phyloP scores from a whole-genome alignment of 1,284 basidiomycete species.

The Trichosporon ovoides region DNA sequence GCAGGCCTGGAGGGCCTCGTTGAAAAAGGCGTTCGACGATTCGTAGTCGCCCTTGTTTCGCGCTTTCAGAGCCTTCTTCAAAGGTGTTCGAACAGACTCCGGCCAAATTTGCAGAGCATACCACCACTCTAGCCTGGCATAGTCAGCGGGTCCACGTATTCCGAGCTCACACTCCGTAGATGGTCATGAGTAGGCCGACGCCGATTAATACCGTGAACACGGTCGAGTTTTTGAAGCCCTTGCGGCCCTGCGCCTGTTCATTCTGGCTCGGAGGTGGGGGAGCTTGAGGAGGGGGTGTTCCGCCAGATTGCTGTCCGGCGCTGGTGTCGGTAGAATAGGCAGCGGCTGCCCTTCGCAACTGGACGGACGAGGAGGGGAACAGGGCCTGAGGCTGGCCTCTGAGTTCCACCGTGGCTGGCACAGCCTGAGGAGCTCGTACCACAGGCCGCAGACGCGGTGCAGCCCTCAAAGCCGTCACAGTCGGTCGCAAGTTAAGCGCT shows the following conservation, averaged over 20 bases:
- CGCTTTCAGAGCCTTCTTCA: conserved; percentile 44
- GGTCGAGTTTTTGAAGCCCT: conserved; percentile 24
- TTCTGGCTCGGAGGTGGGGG: background rate
- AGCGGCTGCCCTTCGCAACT: background rate
- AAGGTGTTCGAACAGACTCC: conserved; percentile 39
- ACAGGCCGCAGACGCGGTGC: background rate
- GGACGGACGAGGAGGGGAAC: background rate
- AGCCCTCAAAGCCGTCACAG: background rate
- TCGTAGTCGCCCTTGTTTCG: conserved; percentile 37
- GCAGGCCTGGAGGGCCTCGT: conserved; percentile 36
- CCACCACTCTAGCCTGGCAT: conserved; percentile 45
- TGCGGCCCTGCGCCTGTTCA: background rate
- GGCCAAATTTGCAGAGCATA: conserved; percentile 45
- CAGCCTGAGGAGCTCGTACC: background rate
- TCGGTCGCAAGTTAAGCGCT: background rate
- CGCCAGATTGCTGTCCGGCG: background rate
- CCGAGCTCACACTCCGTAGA: conserved; percentile 44
- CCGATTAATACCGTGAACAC: conserved; percentile 43
- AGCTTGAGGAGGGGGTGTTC: background rate
- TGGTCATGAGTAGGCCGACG: conserved; percentile 43
- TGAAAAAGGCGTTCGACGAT: conserved; percentile 40
- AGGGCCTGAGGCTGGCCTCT: background rate
- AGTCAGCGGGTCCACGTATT: background rate
- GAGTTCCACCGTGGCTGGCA: background rate
- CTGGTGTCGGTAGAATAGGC: background rate